Base-by-base conservation (phyloP, 2,329 filamentous ascomycete genomes). In the Myriangium duriaei region DNA sequence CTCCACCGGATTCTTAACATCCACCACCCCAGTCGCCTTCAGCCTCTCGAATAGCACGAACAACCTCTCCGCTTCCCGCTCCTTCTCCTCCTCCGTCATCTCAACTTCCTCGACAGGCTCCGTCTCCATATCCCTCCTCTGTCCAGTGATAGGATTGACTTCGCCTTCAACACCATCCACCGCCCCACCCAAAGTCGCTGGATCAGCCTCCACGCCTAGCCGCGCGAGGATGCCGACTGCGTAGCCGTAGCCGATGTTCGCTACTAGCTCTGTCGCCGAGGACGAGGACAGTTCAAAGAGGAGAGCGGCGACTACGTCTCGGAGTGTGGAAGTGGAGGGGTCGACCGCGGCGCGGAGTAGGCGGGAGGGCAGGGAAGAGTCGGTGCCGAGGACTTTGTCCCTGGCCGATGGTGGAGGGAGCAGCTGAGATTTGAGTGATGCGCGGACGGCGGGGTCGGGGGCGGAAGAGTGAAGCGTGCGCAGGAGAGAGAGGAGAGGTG, bases 11-110 rank as follows among this genome's bases (percentile, higher is more conserved):
- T 92, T 92, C 57, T 85, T 71, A 11, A 91, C 75, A 46, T 81
- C 68, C 19, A 92, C 67, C 4, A 92, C 68, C 3, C 85, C 85
- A 9, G 78, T 91, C 44, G 72, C 73, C 54, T 74, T 83, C 30
- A 91, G 81, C 79, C 82, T 72, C 59, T 95, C 86, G 59, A 95
- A 95, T 3, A 95, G 63, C 10, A 94, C 85, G 61, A 92, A 95
- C 1, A 95, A 60, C 40, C 76, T 73, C 59, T 95, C 88, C 0
- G 87, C 88, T 54, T 98, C 91, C 41, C 82, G 69, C 57, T 94
- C 83, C 58, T 88, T 95, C 62, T 96, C 88, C 47, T 87, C 86
- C 32, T 82, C 67, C 0, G 81, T 91, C 88, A 96, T 94, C 34
- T 81, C 74, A 1, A 76, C 74, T 3, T 74, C 62, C 5, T 73